phyloP scores from a whole-genome alignment of 2,329 filamentous ascomycete genomes.

The Fusarium graminum region DNA sequence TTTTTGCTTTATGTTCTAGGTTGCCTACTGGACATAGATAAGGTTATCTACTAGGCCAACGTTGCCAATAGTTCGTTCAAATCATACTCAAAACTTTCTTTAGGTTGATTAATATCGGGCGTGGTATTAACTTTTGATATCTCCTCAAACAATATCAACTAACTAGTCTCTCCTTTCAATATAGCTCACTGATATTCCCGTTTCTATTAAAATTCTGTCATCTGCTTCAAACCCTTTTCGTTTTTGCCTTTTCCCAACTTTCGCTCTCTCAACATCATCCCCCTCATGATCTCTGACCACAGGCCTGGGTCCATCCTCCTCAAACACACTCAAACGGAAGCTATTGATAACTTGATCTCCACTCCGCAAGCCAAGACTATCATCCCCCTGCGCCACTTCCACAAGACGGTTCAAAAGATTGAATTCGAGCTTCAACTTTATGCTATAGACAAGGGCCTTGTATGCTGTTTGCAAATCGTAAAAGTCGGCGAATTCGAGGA shows the following conservation, averaged over 20 bases:
- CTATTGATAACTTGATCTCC: neutral
- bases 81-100: too few relatives aligned
- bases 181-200: slow-evolving; percentile 16
- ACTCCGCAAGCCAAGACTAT: neutral
- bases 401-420: slow-evolving; percentile 51
- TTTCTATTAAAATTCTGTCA: neutral
- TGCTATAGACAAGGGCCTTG: slow-evolving; percentile 51
- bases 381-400: slow-evolving; percentile 17
- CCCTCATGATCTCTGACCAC: rapidly evolving
- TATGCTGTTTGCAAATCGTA: slow-evolving; percentile 47
- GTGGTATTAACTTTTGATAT: too few relatives aligned
- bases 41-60: too few relatives aligned
- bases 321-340: slow-evolving; percentile 7
- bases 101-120: too few relatives aligned
- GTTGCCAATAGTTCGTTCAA: too few relatives aligned
- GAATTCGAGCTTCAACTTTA: slow-evolving; percentile 57
- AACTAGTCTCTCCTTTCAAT: slow-evolving; percentile 11
- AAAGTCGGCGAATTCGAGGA: slow-evolving; percentile 57
- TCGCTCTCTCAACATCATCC: rapidly evolving
- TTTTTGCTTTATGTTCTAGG: too few relatives aligned
- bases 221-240: neutral
- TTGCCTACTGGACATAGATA: too few relatives aligned
- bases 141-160: too few relatives aligned
- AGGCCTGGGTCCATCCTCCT: neutral
- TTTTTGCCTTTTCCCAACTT: neutral